These are phyloP conservation scores for Curvularia lunata DNA, from an alignment of 2,329 filamentous ascomycete species.

Conservation along the genomic window DNA sequence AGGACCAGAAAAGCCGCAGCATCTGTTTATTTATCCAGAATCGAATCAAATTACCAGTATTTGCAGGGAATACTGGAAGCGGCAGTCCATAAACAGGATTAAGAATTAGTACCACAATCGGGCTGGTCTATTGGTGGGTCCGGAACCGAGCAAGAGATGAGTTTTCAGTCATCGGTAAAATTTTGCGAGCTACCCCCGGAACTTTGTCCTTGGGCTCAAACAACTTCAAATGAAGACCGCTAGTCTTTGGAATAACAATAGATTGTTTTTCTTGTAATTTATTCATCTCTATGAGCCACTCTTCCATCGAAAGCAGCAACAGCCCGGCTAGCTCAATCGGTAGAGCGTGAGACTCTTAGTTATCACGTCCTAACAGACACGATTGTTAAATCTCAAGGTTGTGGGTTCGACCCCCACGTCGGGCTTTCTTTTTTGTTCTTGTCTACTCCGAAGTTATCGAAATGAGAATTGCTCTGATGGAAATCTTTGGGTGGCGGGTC, in stretches of 20 bases:
- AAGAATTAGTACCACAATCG: neutral
- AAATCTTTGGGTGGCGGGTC: neutral
- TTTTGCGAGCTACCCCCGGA: neutral
- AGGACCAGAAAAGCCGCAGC: neutral
- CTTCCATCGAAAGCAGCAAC: conserved; percentile 8
- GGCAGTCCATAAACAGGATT: neutral
- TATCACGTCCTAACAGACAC: conserved; percentile 17
- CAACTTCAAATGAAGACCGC: neutral
- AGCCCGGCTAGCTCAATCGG: conserved; percentile 41
- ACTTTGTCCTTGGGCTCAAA: neutral
- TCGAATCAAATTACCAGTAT: too few relatives aligned
- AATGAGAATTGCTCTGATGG: neutral
- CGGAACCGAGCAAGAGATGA: neutral
- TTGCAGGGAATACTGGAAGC: neutral
- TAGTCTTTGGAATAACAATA: neutral
- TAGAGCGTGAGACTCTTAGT: conserved; percentile 53
- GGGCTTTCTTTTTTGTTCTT: conserved; percentile 14
- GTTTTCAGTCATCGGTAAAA: conserved; percentile 2
- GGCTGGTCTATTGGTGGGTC: neutral
- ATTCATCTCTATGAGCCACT: neutral
- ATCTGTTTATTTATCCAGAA: too few relatives aligned
- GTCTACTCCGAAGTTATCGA: neutral
- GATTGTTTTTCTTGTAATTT: neutral
- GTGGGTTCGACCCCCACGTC: conserved; percentile 25
- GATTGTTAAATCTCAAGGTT: conserved; percentile 24